Conservation (phyloP, 108 stramenopile genomes). For the Cylindrotheca closterium region DNA sequence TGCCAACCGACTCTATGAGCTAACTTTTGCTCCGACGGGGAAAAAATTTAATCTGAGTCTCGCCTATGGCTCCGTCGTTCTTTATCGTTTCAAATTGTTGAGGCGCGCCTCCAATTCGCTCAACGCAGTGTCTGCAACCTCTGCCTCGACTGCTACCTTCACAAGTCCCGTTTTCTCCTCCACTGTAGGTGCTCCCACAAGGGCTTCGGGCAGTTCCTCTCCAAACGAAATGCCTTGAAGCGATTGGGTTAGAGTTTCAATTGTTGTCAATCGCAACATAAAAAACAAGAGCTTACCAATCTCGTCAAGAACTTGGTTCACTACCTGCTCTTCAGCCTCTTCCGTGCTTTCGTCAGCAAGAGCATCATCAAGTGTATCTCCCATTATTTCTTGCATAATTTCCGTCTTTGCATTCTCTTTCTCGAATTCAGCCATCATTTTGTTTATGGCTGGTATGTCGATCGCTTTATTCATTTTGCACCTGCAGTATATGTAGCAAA, state of each 20-base stretch:
- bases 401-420: conserved; percentile 93
- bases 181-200: conserved; percentile 30
- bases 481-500: not conserved
- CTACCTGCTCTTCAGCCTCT: conserved; percentile 92
- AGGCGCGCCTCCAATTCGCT: conserved; percentile 83
- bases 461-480: conserved; percentile 94
- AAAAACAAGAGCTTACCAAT: conserved; percentile 42
- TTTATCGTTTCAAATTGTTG: conserved; percentile 84
- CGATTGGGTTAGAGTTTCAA: not conserved
- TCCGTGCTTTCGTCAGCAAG: conserved; percentile 88
- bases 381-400: conserved; percentile 97
- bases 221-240: conserved; percentile 51
- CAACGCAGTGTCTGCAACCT: conserved; percentile 61
- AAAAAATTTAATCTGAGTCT: no score
- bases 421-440: conserved; percentile 98
- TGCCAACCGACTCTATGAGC: no score
- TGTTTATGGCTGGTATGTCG: conserved; percentile 87
- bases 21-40: no score
- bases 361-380: conserved; percentile 93
- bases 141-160: conserved; percentile 41
- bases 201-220: conserved; percentile 73
- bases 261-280: not conserved
- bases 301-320: conserved; percentile 87
- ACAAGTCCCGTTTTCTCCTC: conserved; percentile 28
- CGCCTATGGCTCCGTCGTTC: no score